Evolutionary conservation across 2,329 filamentous ascomycete species (phyloP).

Genomic region (Diaporthe helianthi): DNA sequence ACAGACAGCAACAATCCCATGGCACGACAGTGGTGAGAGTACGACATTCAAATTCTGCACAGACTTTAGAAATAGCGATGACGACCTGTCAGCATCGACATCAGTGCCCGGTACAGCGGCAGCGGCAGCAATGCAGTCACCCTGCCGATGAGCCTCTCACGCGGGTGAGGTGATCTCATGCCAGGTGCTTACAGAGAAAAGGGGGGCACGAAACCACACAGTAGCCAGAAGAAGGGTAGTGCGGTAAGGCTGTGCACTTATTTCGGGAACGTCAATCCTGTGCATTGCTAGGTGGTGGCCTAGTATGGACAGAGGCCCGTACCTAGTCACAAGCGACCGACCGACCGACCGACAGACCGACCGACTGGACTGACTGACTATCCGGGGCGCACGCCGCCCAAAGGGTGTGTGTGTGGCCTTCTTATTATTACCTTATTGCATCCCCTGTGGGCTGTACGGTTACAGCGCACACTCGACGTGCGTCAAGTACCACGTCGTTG

Average conservation of each 20-base stretch:
- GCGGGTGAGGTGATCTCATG: conserved; percentile 1
- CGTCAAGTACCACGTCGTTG: conserved; percentile 1
- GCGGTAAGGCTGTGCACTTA: conserved; percentile 34
- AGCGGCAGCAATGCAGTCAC: conserved; percentile 8
- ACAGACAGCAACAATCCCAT: not conserved
- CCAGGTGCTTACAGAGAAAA: not conserved
- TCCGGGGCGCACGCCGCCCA: conserved; percentile 1
- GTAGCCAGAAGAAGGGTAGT: conserved; percentile 26
- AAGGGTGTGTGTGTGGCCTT: conserved; percentile 14
- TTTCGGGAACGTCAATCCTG: conserved; percentile 31
- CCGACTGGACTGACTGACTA: not conserved
- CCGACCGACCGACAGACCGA: not conserved
- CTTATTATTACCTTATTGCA: not conserved
- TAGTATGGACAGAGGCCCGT: not conserved
- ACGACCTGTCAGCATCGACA: conserved; percentile 11
- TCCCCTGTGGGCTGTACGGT: conserved; percentile 11
- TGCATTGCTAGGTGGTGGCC: conserved; percentile 1
- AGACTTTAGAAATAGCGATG: conserved; percentile 12
- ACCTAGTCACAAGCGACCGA: conserved; percentile 1
- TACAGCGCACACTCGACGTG: not conserved
- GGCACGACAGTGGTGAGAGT: conserved; percentile 13
- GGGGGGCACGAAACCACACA: not conserved
- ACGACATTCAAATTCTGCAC: conserved; percentile 9
- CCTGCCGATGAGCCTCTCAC: conserved; percentile 15
- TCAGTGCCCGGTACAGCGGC: not conserved